phyloP scores from a whole-genome alignment of 169 alveolate genomes.

The Perkinsus marinus region DNA sequence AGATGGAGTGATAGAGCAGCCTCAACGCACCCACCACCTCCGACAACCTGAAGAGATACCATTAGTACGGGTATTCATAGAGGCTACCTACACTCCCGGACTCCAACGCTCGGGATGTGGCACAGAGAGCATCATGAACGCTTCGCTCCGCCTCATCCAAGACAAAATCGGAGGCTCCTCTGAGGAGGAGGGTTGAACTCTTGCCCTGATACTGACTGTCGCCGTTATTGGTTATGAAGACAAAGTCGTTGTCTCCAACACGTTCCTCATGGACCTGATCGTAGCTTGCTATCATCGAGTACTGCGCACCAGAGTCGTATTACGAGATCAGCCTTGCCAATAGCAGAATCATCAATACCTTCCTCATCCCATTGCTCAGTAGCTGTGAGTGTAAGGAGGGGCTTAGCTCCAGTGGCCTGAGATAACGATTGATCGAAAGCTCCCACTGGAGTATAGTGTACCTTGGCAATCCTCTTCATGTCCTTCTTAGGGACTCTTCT shows the following conservation, averaged over 20 bases:
- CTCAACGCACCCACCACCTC: slow-evolving; percentile 99
- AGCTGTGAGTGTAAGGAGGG: slow-evolving; percentile 68
- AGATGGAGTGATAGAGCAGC: slow-evolving; percentile 87
- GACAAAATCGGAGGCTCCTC: background rate
- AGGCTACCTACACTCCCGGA: slow-evolving; percentile 44
- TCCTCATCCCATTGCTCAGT: slow-evolving; percentile 89
- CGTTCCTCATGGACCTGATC: slow-evolving; percentile 82
- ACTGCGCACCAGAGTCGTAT: background rate
- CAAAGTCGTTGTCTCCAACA: slow-evolving; percentile 92
- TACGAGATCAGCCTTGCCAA: background rate
- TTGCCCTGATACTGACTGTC: slow-evolving; percentile 70
- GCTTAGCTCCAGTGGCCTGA: slow-evolving; percentile 30
- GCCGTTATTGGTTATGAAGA: slow-evolving; percentile 56
- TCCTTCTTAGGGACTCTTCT: slow-evolving; percentile 91
- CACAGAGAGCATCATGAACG: slow-evolving; percentile 93
- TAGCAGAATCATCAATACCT: slow-evolving; percentile 59
- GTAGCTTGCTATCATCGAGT: background rate
- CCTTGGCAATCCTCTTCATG: slow-evolving; percentile 83
- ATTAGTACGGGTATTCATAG: background rate
- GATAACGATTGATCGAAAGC: slow-evolving; percentile 11
- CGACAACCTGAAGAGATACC: slow-evolving; percentile 7
- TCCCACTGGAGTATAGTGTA: background rate
- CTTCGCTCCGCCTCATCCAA: slow-evolving; percentile 72
- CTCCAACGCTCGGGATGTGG: slow-evolving; percentile 81
- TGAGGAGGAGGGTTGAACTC: slow-evolving; percentile 23